A percentile compares a stretch with the other conserved stretches of the same genome.
phyloP scores from a whole-genome alignment of 495 filamentous ascomycete species.

The Tuber indicum region DNA sequence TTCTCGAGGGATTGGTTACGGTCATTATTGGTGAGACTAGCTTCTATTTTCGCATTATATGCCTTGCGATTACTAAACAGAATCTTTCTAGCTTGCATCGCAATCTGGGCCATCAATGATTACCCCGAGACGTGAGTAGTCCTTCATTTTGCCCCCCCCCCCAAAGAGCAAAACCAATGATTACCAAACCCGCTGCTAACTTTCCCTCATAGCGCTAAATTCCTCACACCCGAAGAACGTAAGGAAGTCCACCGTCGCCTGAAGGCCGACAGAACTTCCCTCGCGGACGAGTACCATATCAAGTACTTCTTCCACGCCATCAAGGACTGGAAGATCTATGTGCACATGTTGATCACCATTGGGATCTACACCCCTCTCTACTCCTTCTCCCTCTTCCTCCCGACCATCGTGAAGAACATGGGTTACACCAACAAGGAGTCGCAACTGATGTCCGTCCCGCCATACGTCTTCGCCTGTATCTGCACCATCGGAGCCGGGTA shows the following conservation, averaged over 20 bases:
- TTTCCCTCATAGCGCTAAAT: conserved; percentile 45
- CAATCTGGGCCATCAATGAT: conserved; percentile 55
- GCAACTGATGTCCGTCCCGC: conserved; percentile 51
- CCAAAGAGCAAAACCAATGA: background rate
- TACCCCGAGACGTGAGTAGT: conserved; percentile 50
- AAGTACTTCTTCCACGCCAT: conserved; percentile 61
- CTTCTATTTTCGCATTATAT: conserved; percentile 36
- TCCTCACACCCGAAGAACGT: conserved; percentile 50
- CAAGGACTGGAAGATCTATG: conserved; percentile 61
- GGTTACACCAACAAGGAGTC: conserved; percentile 49
- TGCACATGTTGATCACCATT: conserved; percentile 48
- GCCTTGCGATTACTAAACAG: conserved; percentile 32
- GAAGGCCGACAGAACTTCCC: conserved; percentile 53
- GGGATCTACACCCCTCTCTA: conserved; percentile 44
- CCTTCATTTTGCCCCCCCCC: conserved; percentile 4
- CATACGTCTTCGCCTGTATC: conserved; percentile 49
- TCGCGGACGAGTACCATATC: conserved; percentile 64
- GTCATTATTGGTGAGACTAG: conserved; percentile 41
- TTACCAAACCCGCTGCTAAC: conserved; percentile 9
- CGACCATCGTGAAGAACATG: conserved; percentile 51
- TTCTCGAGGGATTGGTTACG: conserved; percentile 56
- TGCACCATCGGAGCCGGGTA: conserved; percentile 45
- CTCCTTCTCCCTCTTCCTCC: conserved; percentile 48
- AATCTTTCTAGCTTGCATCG: conserved; percentile 30
- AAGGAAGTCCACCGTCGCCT: conserved; percentile 49